A percentile compares a stretch with the other conserved stretches of the same genome.
Evolutionary conservation across 306 rosid species (phyloP).

Genomic region (Castanospermum australe): DNA sequence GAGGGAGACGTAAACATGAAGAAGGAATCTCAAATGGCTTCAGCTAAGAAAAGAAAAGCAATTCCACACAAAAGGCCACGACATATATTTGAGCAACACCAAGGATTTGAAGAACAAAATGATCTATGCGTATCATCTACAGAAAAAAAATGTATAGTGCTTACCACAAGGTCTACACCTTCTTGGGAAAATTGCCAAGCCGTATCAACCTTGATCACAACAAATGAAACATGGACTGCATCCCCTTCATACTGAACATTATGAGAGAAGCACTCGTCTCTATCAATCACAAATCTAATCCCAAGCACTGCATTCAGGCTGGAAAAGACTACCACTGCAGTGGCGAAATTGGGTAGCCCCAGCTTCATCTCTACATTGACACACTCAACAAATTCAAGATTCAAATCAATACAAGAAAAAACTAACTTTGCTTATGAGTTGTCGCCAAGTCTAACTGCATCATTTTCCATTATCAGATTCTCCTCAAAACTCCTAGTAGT

Average conservation of each 20-base stretch:
- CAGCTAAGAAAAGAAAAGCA: neutral
- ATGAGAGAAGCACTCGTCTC: slow-evolving; percentile 67
- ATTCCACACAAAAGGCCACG: neutral
- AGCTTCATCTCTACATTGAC: slow-evolving; percentile 42
- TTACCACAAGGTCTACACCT: slow-evolving; percentile 62
- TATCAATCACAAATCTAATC: slow-evolving; percentile 70
- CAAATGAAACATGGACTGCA: slow-evolving; percentile 65
- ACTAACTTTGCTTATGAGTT: neutral
- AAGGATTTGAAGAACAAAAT: neutral
- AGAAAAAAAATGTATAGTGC: neutral
- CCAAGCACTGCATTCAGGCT: slow-evolving; percentile 46
- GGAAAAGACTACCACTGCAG: slow-evolving; percentile 31
- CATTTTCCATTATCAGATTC: neutral
- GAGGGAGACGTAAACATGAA: neutral
- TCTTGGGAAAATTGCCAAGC: slow-evolving; percentile 54
- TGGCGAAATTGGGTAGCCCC: slow-evolving; percentile 27
- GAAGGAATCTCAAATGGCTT: neutral
- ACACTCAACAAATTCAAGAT: slow-evolving; percentile 24
- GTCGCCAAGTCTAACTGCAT: neutral
- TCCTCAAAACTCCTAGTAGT: neutral
- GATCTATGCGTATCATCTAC: neutral
- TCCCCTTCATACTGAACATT: slow-evolving; percentile 54
- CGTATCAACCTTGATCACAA: slow-evolving; percentile 52
- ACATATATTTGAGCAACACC: neutral
- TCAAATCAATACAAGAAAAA: too few relatives aligned